phyloP scores from a whole-genome alignment of 2,329 filamentous ascomycete species.

The Arthroderma sp. region DNA sequence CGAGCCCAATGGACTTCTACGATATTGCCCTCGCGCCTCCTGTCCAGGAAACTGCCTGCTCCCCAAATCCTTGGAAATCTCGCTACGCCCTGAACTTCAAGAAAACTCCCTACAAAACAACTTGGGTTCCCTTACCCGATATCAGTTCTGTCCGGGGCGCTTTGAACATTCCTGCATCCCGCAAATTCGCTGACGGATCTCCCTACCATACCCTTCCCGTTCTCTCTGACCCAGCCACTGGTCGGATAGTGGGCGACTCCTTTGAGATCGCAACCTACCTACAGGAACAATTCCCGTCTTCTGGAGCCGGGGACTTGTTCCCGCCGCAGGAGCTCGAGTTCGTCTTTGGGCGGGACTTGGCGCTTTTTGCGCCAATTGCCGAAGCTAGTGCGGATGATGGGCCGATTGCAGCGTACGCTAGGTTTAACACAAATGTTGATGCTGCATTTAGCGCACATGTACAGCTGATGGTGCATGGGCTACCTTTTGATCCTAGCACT shows the following conservation, averaged over 20 bases:
- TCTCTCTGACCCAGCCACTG: constrained; percentile 34
- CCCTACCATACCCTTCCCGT: constrained; percentile 51
- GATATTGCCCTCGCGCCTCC: constrained; percentile 33
- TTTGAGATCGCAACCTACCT: constrained; percentile 53
- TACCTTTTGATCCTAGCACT: constrained; percentile 41
- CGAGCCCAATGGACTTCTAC: constrained; percentile 29
- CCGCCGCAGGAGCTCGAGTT: not conserved
- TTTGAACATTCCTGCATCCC: constrained; percentile 37
- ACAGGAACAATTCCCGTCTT: constrained; percentile 27
- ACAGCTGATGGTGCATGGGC: constrained; percentile 25
- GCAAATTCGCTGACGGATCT: constrained; percentile 43
- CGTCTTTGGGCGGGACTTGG: not conserved
- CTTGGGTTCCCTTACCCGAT: constrained; percentile 42
- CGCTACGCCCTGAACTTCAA: constrained; percentile 42
- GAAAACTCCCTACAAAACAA: constrained; percentile 32
- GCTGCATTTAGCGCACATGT: constrained; percentile 38
- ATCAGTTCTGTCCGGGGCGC: constrained; percentile 35
- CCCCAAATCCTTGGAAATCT: constrained; percentile 40
- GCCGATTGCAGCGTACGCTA: constrained; percentile 21
- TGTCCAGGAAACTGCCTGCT: constrained; percentile 14
- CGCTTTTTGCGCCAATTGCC: no score
- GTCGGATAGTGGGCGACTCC: constrained; percentile 42
- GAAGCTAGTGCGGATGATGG: constrained; percentile 11
- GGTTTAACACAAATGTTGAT: constrained; percentile 45
- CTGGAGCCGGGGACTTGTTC: constrained; percentile 1